Percentiles rank a stretch among this genome's conserved stretches.
Conservation (phyloP, 441 rosid genomes). For the Geranium incanum region DNA sequence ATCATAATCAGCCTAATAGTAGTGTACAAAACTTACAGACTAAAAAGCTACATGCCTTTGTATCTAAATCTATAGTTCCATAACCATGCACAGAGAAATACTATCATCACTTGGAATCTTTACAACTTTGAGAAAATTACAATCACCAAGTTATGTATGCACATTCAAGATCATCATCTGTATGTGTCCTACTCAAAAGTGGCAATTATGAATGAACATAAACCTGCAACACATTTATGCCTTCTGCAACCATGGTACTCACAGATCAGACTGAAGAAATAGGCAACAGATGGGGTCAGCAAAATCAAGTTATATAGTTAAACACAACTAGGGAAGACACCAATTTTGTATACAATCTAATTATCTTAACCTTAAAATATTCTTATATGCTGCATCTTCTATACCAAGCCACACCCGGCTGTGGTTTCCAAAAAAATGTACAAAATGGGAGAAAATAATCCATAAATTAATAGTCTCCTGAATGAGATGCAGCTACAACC, state of each 20-base stretch:
- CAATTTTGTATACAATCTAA: not conserved
- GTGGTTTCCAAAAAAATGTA: not conserved
- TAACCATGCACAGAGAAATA: no score
- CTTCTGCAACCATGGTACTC: not conserved
- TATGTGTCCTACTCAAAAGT: not conserved
- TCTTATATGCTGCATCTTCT: not conserved
- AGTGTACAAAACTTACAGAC: no score
- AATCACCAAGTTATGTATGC: not conserved
- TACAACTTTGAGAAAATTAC: not conserved
- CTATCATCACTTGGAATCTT: no score
- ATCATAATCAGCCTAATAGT: no score
- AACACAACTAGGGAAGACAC: not conserved
- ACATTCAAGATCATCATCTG: not conserved
- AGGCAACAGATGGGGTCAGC: not conserved
- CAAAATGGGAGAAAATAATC: not conserved
- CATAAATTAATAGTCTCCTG: constrained; percentile 10
- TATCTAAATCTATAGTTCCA: no score
- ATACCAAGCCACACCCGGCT: not conserved
- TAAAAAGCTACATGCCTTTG: no score
- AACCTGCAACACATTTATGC: not conserved
- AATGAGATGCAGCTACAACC: constrained; percentile 17
- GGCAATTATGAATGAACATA: not conserved
- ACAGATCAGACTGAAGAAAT: not conserved
- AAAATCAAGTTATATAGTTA: not conserved
- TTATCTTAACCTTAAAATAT: not conserved